phyloP scores from a whole-genome alignment of 495 filamentous ascomycete species.

The Xylaria palmicola region DNA sequence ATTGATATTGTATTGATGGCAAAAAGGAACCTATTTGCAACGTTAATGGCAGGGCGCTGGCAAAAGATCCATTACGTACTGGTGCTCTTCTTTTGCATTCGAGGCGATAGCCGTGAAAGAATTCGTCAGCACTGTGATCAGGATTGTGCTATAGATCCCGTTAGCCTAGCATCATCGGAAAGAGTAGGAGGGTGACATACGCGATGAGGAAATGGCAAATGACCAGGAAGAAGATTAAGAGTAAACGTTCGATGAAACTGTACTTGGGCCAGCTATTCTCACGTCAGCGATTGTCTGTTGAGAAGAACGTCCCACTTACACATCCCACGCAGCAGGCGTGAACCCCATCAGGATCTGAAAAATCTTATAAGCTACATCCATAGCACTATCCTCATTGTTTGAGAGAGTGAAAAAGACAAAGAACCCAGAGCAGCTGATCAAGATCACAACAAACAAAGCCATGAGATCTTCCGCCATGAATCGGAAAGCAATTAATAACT shows the following conservation, averaged over 20 bases:
- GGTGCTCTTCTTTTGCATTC: slow-evolving; percentile 89
- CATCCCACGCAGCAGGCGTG: slow-evolving; percentile 51
- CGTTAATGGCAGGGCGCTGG: background rate
- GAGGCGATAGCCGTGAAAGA: slow-evolving; percentile 92
- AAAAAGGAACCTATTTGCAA: slow-evolving; percentile 67
- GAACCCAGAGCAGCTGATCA: slow-evolving; percentile 88
- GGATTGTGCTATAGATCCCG: slow-evolving; percentile 59
- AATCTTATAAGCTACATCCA: slow-evolving; percentile 75
- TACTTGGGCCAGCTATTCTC: slow-evolving; percentile 70
- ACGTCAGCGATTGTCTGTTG: slow-evolving; percentile 29
- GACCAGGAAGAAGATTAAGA: slow-evolving; percentile 80
- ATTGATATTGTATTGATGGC: slow-evolving; percentile 93
- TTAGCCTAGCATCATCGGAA: slow-evolving; percentile 16
- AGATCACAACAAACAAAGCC: slow-evolving; percentile 75
- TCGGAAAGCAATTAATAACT: slow-evolving; percentile 86
- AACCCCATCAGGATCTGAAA: slow-evolving; percentile 94
- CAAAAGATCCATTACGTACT: slow-evolving; percentile 40
- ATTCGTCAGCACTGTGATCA: slow-evolving; percentile 90
- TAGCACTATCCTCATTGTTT: slow-evolving; percentile 59
- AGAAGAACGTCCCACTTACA: slow-evolving; percentile 32
- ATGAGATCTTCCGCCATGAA: slow-evolving; percentile 88
- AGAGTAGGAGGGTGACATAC: slow-evolving; percentile 29
- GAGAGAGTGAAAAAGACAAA: slow-evolving; percentile 90
- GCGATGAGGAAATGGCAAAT: slow-evolving; percentile 95
- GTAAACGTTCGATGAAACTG: slow-evolving; percentile 68